Conservation (phyloP, 441 rosid genomes). For the Isatis lusitanica region DNA sequence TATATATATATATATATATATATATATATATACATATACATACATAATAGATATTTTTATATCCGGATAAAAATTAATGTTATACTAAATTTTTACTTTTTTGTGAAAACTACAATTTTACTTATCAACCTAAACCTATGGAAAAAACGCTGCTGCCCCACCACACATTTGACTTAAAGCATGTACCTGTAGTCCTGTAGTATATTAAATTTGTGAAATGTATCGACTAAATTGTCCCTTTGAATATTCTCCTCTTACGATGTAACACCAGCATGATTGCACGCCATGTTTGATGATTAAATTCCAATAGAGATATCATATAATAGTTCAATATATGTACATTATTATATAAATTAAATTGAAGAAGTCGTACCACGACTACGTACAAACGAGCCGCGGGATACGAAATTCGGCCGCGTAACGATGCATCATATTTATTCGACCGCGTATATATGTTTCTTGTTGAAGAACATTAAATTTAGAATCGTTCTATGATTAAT, state of each 20-base stretch:
- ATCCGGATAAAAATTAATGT: too few relatives aligned
- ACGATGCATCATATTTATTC: conserved; percentile 28
- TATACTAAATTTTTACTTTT: too few relatives aligned
- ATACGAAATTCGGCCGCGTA: conserved; percentile 26
- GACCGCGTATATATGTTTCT: conserved; percentile 37
- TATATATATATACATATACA: too few relatives aligned
- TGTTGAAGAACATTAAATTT: conserved; percentile 32
- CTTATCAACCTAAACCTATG: background rate
- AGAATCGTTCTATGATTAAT: conserved; percentile 22
- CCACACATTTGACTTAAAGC: conserved; percentile 18
- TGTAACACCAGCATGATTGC: conserved; percentile 15
- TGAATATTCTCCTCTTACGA: background rate
- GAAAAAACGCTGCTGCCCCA: background rate
- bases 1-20: too few relatives aligned
- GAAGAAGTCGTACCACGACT: conserved; percentile 32
- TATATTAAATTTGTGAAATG: background rate
- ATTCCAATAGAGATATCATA: background rate
- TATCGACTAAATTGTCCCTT: background rate
- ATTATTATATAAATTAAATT: background rate
- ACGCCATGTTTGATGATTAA: conserved; percentile 17
- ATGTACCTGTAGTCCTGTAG: background rate
- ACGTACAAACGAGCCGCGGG: conserved; percentile 10
- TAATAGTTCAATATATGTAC: background rate
- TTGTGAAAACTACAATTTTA: too few relatives aligned
- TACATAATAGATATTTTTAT: too few relatives aligned